Evolutionary conservation across 2,329 filamentous ascomycete genomes (phyloP), one percentile per base, ranked within the genome.

Genomic region (Phyllosticta citribraziliensis): DNA sequence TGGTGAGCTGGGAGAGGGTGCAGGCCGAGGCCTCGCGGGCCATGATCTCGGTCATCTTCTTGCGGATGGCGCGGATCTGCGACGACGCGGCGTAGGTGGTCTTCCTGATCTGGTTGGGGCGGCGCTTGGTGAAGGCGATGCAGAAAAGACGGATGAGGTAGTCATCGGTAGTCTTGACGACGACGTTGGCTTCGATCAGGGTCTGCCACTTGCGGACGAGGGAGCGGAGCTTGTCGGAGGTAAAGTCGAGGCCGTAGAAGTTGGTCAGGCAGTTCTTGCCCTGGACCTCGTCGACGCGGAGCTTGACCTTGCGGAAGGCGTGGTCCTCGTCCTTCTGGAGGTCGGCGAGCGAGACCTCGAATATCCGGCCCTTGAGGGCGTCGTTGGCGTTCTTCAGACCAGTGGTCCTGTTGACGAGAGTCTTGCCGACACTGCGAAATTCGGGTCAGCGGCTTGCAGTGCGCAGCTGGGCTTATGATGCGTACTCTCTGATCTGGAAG

Each of bases 371-470:
- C 86, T 97, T 99, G 74, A 99, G 86, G 70, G 93, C 88, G 76
- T 99, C 94, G 84, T 97, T 99, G 78, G 94, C 94, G 83, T 97
- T 97, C 88, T 97, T 99, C 74, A 99, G 84, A 96, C 94, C 94
- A 73, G 91, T 97, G 73, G 94, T 96, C 75, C 94, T 88, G 89
- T 99, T 99, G 78, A 99, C 94, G 67, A 99, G 88, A 72, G 94
- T 99, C 85, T 99, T 99, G 79, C 94, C 94, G 78, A 97, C 93
- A 88, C 93, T 97, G 79, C 64, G 74, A 68, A 68, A 66, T 66
- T 57, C 57, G 53, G 58, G 64, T 73, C 63, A 72, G 70, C 64
- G 65, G 33, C 33, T 12, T 40, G 33, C 12, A 24, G 27, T 61
- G 60, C 51, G 51, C 40, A 51, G 55, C 51, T 10, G 30, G 25